These are phyloP conservation scores for Peronospora belbahrii DNA, from an alignment of 352 stramenopile species.

Conservation along the genomic window DNA sequence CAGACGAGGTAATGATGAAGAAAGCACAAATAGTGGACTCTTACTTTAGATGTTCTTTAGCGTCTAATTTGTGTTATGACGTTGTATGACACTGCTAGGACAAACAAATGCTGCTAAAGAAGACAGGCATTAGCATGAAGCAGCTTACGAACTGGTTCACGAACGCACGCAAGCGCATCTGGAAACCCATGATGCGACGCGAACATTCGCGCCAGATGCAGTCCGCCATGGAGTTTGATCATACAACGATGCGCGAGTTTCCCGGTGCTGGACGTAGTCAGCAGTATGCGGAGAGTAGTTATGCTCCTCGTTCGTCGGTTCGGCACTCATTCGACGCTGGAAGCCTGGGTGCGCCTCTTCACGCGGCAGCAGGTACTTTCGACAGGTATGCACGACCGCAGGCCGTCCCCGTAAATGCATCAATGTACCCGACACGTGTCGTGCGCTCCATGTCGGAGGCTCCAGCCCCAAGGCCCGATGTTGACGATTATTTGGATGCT, in stretches of 20 bases:
- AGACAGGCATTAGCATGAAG: conserved; percentile 88
- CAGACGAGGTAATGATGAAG: conserved; percentile 53
- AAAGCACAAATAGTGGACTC: background rate
- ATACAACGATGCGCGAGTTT: conserved; percentile 36
- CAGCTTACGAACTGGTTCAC: conserved; percentile 89
- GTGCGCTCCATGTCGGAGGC: conserved; percentile 68
- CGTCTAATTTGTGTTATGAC: conserved; percentile 2
- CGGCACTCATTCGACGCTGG: conserved; percentile 68
- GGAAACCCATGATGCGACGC: conserved; percentile 85
- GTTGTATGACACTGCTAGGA: conserved; percentile 31
- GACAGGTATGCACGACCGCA: conserved; percentile 27
- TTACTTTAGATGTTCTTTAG: conserved; percentile 8
- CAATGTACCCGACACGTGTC: conserved; percentile 35
- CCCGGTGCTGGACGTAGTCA: conserved; percentile 21
- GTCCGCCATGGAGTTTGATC: conserved; percentile 64
- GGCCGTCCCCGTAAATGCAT: conserved; percentile 16
- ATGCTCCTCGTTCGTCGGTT: conserved; percentile 34
- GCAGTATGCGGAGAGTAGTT: conserved; percentile 29
- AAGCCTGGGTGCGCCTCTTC: conserved; percentile 33
- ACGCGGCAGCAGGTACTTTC: conserved; percentile 14
- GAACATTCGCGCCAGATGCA: conserved; percentile 76
- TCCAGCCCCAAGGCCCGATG: conserved; percentile 28
- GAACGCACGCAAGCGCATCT: conserved; percentile 85
- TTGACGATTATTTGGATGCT: conserved; percentile 62
- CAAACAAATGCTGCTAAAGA: conserved; percentile 86